Percentiles rank a stretch among this genome's conserved stretches.
These are phyloP conservation scores for Apiospora arundinis DNA, from an alignment of 2,329 filamentous ascomycete species.

Conservation along the genomic window DNA sequence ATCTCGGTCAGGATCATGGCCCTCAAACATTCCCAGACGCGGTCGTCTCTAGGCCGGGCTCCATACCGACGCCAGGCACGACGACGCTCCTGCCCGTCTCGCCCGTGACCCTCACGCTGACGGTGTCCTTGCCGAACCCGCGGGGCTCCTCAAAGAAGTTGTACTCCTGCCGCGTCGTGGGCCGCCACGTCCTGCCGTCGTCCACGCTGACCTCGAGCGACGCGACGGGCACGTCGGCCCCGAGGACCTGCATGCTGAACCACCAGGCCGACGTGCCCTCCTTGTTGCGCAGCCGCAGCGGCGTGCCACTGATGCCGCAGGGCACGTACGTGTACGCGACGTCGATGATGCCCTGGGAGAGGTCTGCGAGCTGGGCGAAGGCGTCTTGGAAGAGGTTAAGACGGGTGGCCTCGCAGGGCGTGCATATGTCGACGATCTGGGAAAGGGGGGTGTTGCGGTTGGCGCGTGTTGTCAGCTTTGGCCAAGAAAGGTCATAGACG, in stretches of 20 bases:
- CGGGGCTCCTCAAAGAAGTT: constrained; percentile 67
- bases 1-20: no score
- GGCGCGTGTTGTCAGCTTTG: no score
- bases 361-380: constrained; percentile 45
- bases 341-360: constrained; percentile 46
- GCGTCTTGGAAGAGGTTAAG: constrained; percentile 54
- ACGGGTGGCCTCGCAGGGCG: constrained; percentile 47
- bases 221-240: constrained; percentile 62
- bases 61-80: constrained; percentile 57
- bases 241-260: constrained; percentile 67
- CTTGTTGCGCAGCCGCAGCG: constrained; percentile 51
- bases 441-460: no score
- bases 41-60: constrained; percentile 30
- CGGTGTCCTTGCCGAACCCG: constrained; percentile 60
- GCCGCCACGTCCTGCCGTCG: constrained; percentile 62
- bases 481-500: no score
- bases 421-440: constrained; percentile 52
- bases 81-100: constrained; percentile 55
- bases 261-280: constrained; percentile 49
- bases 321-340: constrained; percentile 47
- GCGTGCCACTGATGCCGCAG: constrained; percentile 49
- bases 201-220: constrained; percentile 68
- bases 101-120: constrained; percentile 63
- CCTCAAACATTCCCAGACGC: constrained; percentile 33
- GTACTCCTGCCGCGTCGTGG: constrained; percentile 58